Conservation (phyloP, 768 basidiomycete species). For the Arthromyces matolae region DNA sequence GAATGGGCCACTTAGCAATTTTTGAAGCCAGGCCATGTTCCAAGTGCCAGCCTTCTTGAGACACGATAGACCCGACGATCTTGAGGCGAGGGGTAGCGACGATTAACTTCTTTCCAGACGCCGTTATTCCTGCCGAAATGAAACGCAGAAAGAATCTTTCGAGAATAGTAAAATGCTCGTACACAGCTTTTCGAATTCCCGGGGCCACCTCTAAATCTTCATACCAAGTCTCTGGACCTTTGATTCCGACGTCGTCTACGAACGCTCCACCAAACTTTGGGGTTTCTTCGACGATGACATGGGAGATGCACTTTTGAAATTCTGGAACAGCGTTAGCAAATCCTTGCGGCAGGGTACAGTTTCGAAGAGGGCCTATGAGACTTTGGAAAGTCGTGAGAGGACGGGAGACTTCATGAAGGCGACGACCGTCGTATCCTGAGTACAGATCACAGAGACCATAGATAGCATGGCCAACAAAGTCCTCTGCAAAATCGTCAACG, state of each 20-base stretch:
- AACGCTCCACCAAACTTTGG: conserved; percentile 13
- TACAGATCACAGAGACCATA: conserved; percentile 27
- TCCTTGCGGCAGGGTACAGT: conserved; percentile 28
- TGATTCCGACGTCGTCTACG: conserved; percentile 18
- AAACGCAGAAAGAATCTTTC: conserved; percentile 21
- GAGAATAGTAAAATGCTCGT: too few species aligned
- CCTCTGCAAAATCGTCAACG: conserved; percentile 24
- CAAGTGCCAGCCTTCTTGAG: conserved; percentile 27
- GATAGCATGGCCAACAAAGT: conserved; percentile 19
- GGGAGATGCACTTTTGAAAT: conserved; percentile 24
- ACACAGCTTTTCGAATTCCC: conserved; percentile 23
- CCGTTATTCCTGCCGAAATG: conserved; percentile 26
- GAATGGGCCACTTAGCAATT: too few species aligned
- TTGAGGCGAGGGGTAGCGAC: conserved; percentile 15
- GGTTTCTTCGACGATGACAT: conserved; percentile 15
- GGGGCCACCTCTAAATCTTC: conserved; percentile 10
- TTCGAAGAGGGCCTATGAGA: conserved; percentile 18
- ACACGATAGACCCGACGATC: conserved; percentile 29
- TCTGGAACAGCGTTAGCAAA: conserved; percentile 31
- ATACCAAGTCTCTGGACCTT: conserved; percentile 16
- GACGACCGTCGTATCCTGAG: conserved; percentile 30
- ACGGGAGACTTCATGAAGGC: conserved; percentile 19
- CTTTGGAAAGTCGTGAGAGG: conserved; percentile 32
- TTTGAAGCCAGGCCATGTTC: too few species aligned
- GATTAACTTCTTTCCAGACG: conserved; percentile 28